Conservation (phyloP, 1,284 basidiomycete species). For the Ustilago lituana region DNA sequence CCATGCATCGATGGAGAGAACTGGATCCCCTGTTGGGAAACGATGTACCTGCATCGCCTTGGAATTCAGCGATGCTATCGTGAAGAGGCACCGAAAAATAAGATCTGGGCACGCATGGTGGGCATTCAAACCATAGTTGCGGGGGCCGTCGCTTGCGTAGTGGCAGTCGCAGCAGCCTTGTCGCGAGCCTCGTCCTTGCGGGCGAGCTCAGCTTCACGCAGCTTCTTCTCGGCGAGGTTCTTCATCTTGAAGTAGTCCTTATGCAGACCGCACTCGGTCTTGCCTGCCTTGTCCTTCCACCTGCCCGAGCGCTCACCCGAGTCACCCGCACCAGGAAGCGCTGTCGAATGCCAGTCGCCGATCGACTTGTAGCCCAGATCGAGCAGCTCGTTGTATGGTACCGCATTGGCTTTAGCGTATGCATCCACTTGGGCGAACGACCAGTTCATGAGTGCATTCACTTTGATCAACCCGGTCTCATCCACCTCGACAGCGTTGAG, state of each 20-base stretch:
- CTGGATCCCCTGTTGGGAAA: too few species aligned
- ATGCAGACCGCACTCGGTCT: slow-evolving; percentile 96
- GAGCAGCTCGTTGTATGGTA: slow-evolving; percentile 88
- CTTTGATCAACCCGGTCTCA: slow-evolving; percentile 87
- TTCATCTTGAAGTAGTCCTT: slow-evolving; percentile 66
- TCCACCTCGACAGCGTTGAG: slow-evolving; percentile 91
- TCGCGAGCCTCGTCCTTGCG: slow-evolving; percentile 53
- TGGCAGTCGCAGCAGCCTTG: slow-evolving; percentile 26
- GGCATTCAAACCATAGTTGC: not conserved
- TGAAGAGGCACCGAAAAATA: too few species aligned
- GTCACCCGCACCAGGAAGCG: slow-evolving; percentile 70
- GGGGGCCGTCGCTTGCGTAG: not conserved
- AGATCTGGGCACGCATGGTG: too few species aligned
- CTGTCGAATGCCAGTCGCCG: slow-evolving; percentile 96
- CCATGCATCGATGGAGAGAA: too few species aligned
- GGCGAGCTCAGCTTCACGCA: slow-evolving; percentile 59
- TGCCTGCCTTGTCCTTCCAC: slow-evolving; percentile 85
- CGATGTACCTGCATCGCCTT: too few species aligned
- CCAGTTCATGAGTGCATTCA: slow-evolving; percentile 94
- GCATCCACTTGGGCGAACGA: slow-evolving; percentile 84
- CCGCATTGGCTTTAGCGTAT: slow-evolving; percentile 83
- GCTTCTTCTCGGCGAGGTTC: slow-evolving; percentile 60
- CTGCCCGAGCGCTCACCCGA: slow-evolving; percentile 85
- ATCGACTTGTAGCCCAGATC: slow-evolving; percentile 92
- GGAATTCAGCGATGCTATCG: too few species aligned